Percentiles rank a stretch among this genome's conserved stretches.
Evolutionary conservation across 208 protist genomes (phyloP).

Genomic region (Acanthamoeba divionensis): DNA sequence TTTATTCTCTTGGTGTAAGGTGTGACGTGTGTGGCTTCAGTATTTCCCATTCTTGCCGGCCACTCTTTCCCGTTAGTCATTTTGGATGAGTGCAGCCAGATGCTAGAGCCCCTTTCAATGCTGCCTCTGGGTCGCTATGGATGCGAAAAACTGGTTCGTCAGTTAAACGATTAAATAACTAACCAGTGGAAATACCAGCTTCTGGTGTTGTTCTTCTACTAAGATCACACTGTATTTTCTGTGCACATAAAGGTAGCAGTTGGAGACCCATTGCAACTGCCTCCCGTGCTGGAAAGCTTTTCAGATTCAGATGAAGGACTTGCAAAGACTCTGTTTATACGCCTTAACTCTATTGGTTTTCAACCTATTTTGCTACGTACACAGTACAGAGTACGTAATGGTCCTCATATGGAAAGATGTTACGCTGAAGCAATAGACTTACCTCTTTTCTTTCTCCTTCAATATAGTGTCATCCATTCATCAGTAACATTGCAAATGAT

Average conservation of each 20-base stretch:
- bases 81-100: constrained; percentile 82
- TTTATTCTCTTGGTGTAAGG: background rate
- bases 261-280: constrained; percentile 83
- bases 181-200: too few relatives aligned
- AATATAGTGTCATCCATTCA: constrained; percentile 72
- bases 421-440: too few relatives aligned
- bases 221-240: too few relatives aligned
- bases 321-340: constrained; percentile 81
- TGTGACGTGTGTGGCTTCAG: constrained; percentile 77
- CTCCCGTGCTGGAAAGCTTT: constrained; percentile 69
- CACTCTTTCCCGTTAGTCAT: constrained; percentile 78
- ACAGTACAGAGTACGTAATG: constrained; percentile 73
- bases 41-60: constrained; percentile 73
- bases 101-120: constrained; percentile 77
- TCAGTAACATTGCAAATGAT: constrained; percentile 69
- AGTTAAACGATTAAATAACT: too few relatives aligned
- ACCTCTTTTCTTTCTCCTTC: background rate
- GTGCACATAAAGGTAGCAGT: constrained; percentile 58
- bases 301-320: constrained; percentile 58
- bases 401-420: too few relatives aligned
- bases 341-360: constrained; percentile 62
- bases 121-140: constrained; percentile 73
- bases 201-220: too few relatives aligned
- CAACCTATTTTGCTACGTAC: constrained; percentile 75
- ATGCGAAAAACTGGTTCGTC: constrained; percentile 58